phyloP scores from a whole-genome alignment of 2,329 filamentous ascomycete genomes.

The Alternaria sp. region DNA sequence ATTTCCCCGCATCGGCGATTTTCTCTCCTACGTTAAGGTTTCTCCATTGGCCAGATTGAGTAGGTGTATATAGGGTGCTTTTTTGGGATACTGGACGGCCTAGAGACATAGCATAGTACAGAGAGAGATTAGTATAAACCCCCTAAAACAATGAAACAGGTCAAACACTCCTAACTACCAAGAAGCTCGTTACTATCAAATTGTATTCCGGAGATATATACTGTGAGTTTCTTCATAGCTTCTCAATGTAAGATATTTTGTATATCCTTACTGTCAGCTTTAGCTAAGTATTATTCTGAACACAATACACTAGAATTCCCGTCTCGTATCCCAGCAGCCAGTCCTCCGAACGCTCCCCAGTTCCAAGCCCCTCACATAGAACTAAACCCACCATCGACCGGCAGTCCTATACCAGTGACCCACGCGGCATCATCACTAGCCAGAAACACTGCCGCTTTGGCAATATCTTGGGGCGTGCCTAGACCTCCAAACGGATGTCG shows the following conservation, averaged over 20 bases:
- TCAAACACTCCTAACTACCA: neutral
- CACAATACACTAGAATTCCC: neutral
- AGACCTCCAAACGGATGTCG: conserved; percentile 43
- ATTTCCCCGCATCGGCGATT: conserved; percentile 3
- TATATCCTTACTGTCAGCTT: too few relatives aligned
- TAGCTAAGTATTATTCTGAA: too few relatives aligned
- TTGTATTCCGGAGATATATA: neutral
- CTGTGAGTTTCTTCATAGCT: too few relatives aligned
- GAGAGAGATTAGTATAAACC: conserved; percentile 2
- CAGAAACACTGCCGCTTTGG: conserved; percentile 54
- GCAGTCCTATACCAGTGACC: conserved; percentile 56
- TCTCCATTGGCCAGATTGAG: neutral
- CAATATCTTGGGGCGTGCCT: conserved; percentile 45
- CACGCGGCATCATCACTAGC: conserved; percentile 58
- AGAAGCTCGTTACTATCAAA: neutral
- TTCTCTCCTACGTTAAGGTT: conserved; percentile 1
- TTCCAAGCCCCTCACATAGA: conserved; percentile 22
- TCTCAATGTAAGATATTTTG: too few relatives aligned
- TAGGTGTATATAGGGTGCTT: conserved; percentile 1
- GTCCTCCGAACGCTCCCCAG: neutral
- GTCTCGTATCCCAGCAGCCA: neutral
- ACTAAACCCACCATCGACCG: conserved; percentile 58
- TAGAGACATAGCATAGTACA: conserved; percentile 3
- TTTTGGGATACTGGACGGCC: neutral
- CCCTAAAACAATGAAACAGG: conserved; percentile 4